Evolutionary conservation across 2,329 filamentous ascomycete species (phyloP).

Genomic region (Peltaster fructicola): DNA sequence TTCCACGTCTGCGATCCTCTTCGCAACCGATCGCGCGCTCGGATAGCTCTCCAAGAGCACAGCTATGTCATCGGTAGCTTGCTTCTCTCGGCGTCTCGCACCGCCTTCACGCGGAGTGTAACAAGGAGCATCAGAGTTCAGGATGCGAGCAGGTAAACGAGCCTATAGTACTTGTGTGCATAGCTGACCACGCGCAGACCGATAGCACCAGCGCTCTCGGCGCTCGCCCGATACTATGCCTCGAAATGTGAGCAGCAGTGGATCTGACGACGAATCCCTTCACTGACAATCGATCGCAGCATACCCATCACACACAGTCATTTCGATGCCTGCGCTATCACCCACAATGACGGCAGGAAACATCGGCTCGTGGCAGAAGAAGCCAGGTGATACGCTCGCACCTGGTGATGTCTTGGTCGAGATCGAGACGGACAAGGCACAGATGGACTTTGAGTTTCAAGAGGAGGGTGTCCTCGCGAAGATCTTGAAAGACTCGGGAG

Average conservation of each 20-base stretch:
- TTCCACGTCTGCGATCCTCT: no score
- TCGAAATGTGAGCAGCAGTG: slow-evolving; percentile 33
- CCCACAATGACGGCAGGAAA: slow-evolving; percentile 95
- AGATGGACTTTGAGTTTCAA: slow-evolving; percentile 99
- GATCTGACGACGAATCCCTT: slow-evolving; percentile 2
- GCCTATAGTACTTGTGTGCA: no score
- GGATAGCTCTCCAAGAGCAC: no score
- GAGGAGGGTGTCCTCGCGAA: slow-evolving; percentile 93
- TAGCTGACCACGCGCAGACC: slow-evolving; percentile 1
- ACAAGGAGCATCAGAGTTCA: slow-evolving; percentile 16
- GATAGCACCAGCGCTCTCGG: slow-evolving; percentile 35
- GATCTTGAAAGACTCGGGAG: slow-evolving; percentile 78
- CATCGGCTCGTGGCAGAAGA: slow-evolving; percentile 97
- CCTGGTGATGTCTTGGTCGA: slow-evolving; percentile 70
- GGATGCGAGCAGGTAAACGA: slow-evolving; percentile 19
- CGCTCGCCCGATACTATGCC: slow-evolving; percentile 49
- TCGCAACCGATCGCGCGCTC: no score
- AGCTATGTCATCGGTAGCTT: no score
- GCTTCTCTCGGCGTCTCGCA: no score
- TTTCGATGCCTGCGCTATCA: slow-evolving; percentile 95
- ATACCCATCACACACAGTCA: slow-evolving; percentile 82
- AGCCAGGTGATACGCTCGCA: slow-evolving; percentile 68
- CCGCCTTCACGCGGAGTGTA: slow-evolving; percentile 20
- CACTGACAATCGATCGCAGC: slow-evolving; percentile 40
- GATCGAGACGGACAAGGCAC: slow-evolving; percentile 98